Evolutionary conservation across 495 filamentous ascomycete genomes (phyloP).

Genomic region (Achaetomiella virescens): DNA sequence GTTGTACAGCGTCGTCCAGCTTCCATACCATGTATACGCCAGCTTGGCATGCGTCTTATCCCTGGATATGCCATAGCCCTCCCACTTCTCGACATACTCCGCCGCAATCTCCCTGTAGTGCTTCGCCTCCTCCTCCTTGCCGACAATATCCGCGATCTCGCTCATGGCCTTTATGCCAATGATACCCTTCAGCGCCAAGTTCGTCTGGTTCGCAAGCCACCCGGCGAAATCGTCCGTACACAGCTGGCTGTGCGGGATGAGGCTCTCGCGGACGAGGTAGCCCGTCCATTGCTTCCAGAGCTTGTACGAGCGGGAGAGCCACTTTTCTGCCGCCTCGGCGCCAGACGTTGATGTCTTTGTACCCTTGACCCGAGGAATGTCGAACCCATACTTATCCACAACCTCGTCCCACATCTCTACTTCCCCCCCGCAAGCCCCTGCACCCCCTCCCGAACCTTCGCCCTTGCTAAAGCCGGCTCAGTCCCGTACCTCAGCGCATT

Average conservation of each 20-base stretch:
- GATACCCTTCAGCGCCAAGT: slow-evolving; percentile 89
- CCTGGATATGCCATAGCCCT: slow-evolving; percentile 69
- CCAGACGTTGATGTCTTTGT: slow-evolving; percentile 32
- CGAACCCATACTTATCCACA: slow-evolving; percentile 38
- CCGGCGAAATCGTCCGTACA: slow-evolving; percentile 96
- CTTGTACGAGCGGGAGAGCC: slow-evolving; percentile 56
- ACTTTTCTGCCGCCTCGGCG: slow-evolving; percentile 44
- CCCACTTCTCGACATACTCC: slow-evolving; percentile 77
- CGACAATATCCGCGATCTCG: slow-evolving; percentile 66
- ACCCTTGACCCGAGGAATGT: slow-evolving; percentile 18
- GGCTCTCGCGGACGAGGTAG: slow-evolving; percentile 80
- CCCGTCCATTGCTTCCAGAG: slow-evolving; percentile 92
- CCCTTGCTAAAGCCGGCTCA: slow-evolving; percentile 39
- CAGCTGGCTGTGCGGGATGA: slow-evolving; percentile 81
- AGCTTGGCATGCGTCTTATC: slow-evolving; percentile 83
- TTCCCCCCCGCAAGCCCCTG: too few relatives aligned
- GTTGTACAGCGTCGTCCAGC: slow-evolving; percentile 94
- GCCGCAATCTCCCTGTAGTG: slow-evolving; percentile 67
- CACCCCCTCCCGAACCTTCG: neutral
- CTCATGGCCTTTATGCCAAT: slow-evolving; percentile 93
- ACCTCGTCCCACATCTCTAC: neutral
- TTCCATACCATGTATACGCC: slow-evolving; percentile 90
- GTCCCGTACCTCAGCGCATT: slow-evolving; percentile 70
- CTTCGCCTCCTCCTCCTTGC: slow-evolving; percentile 57
- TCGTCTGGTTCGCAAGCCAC: slow-evolving; percentile 87